phyloP scores from a whole-genome alignment of 495 filamentous ascomycete species.

The Hypoxylon rickii region DNA sequence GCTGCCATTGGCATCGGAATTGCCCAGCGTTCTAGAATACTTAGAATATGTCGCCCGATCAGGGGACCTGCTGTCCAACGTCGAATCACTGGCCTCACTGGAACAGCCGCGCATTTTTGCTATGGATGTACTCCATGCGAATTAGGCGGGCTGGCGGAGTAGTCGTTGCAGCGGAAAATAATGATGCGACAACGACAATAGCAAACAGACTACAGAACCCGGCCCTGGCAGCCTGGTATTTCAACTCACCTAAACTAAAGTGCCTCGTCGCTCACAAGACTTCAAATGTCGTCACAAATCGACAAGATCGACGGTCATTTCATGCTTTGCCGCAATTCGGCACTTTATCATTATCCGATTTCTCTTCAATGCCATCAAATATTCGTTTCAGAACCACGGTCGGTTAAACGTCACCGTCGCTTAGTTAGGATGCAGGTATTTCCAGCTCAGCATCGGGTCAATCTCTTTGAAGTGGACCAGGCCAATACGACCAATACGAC shows the following conservation, averaged over 20 bases:
- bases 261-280: slow-evolving; percentile 25
- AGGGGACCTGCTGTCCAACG: slow-evolving; percentile 10
- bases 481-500: slow-evolving; percentile 15
- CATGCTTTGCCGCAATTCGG: slow-evolving; percentile 12
- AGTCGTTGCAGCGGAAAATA: slow-evolving; percentile 8
- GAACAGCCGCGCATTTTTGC: slow-evolving; percentile 8
- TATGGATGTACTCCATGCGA: slow-evolving; percentile 8
- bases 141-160: slow-evolving; percentile 14
- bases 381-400: slow-evolving; percentile 1
- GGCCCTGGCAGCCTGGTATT: no score
- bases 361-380: slow-evolving; percentile 4
- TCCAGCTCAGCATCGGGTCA: not conserved
- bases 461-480: slow-evolving; percentile 5
- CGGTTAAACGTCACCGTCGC: slow-evolving; percentile 1
- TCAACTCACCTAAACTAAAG: slow-evolving; percentile 11
- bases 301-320: slow-evolving; percentile 18
- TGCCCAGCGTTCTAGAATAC: slow-evolving; percentile 30
- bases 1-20: slow-evolving; percentile 26
- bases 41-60: slow-evolving; percentile 14
- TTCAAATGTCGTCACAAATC: slow-evolving; percentile 25
- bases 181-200: slow-evolving; percentile 15
- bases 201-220: slow-evolving; percentile 7
- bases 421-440: slow-evolving; percentile 1
- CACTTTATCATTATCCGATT: slow-evolving; percentile 23
- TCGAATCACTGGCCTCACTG: slow-evolving; percentile 16